Evolutionary conservation across 2,329 filamentous ascomycete species (phyloP).

Genomic region (Grosmannia huntii): DNA sequence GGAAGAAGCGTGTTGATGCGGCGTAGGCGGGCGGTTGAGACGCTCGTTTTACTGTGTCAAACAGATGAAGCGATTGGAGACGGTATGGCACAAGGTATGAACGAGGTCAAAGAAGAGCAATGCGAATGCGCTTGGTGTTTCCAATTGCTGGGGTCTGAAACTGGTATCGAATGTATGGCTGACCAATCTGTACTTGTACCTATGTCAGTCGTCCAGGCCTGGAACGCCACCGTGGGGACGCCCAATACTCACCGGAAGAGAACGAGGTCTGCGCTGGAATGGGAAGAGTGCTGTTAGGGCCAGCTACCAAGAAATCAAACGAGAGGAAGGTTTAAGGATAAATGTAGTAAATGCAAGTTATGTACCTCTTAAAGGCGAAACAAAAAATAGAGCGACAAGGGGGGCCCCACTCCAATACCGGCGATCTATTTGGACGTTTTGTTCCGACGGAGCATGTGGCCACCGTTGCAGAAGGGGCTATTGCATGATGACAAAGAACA

Average conservation of each 20-base stretch:
- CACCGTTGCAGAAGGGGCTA: neutral
- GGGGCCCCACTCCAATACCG: neutral
- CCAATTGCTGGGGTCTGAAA: constrained; percentile 10
- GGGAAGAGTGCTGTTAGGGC: neutral
- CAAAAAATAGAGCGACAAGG: neutral
- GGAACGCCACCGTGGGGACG: neutral
- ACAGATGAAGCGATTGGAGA: neutral
- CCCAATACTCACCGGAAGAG: neutral
- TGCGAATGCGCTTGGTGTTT: neutral
- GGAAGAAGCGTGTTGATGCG: neutral
- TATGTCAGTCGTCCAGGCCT: neutral
- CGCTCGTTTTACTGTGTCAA: neutral
- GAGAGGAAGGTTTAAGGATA: neutral
- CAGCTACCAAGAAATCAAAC: neutral
- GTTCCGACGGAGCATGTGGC: neutral
- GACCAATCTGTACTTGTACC: neutral
- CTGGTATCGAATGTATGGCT: neutral
- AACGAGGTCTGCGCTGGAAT: neutral
- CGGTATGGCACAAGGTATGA: neutral
- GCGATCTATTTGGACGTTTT: neutral
- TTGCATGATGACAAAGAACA: neutral
- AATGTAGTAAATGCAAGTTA: neutral
- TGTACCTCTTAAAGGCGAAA: neutral
- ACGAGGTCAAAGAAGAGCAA: neutral
- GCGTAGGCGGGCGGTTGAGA: neutral